phyloP scores from a whole-genome alignment of 208 protist genomes.

The Trypanosoma cruzi region DNA sequence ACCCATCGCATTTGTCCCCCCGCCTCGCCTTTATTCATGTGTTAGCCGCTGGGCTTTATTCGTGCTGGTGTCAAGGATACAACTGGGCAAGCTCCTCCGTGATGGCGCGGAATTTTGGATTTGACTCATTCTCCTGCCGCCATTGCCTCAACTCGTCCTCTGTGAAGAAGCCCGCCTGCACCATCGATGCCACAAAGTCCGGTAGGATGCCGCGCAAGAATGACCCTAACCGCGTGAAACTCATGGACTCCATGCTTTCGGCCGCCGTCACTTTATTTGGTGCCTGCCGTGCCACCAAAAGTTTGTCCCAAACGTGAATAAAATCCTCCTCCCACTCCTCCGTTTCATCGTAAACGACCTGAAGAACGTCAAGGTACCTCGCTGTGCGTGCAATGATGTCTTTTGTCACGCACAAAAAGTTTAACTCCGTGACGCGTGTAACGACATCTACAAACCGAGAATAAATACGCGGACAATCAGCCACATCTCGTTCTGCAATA shows the following conservation, averaged over 20 bases:
- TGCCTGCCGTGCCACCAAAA: constrained; percentile 40
- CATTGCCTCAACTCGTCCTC: constrained; percentile 36
- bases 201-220: constrained; percentile 76
- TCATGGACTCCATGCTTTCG: constrained; percentile 58
- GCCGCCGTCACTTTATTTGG: constrained; percentile 16
- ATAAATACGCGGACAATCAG: constrained; percentile 75
- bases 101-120: constrained; percentile 10
- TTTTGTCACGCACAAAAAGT: constrained; percentile 52
- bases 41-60: background rate
- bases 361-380: constrained; percentile 83
- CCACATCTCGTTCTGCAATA: constrained; percentile 53
- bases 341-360: constrained; percentile 35
- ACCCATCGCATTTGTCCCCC: background rate
- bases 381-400: constrained; percentile 82
- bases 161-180: constrained; percentile 31
- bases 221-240: constrained; percentile 44
- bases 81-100: constrained; percentile 30
- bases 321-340: constrained; percentile 84
- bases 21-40: constrained; percentile 11
- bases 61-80: constrained; percentile 21
- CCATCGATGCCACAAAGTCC: constrained; percentile 78
- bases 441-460: constrained; percentile 61
- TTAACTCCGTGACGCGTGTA: constrained; percentile 36
- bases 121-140: constrained; percentile 36
- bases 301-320: constrained; percentile 62